These are phyloP conservation scores for Kodamaea arcana DNA, from an alignment of 1,139 yeast species.

Conservation along the genomic window DNA sequence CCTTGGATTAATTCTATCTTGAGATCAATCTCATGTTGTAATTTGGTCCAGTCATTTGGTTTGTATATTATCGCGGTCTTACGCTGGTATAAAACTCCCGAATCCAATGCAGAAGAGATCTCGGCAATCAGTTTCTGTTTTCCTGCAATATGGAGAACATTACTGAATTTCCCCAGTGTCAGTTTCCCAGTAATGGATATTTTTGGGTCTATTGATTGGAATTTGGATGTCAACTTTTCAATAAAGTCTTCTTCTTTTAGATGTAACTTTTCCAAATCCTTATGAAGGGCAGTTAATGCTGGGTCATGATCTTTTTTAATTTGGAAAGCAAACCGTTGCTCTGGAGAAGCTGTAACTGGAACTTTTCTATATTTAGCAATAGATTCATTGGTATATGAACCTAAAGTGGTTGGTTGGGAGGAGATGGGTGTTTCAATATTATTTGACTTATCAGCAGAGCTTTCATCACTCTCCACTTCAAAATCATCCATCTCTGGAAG, in stretches of 20 bases:
- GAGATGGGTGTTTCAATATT: background rate
- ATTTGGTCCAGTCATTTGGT: slow-evolving; percentile 29
- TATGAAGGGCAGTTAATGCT: slow-evolving; percentile 27
- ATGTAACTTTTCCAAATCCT: slow-evolving; percentile 26
- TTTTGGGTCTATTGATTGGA: slow-evolving; percentile 28
- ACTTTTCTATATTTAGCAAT: slow-evolving; percentile 18
- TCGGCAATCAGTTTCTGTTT: slow-evolving; percentile 25
- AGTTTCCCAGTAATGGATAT: slow-evolving; percentile 24
- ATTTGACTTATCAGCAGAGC: slow-evolving; percentile 7
- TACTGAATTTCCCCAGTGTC: slow-evolving; percentile 28
- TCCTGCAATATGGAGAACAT: slow-evolving; percentile 35
- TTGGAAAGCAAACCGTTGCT: slow-evolving; percentile 17
- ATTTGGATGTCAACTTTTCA: slow-evolving; percentile 14
- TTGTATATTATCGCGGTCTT: slow-evolving; percentile 29
- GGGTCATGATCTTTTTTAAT: slow-evolving; percentile 28
- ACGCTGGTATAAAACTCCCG: slow-evolving; percentile 25
- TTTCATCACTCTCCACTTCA: background rate
- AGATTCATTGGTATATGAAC: slow-evolving; percentile 17
- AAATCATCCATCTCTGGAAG: slow-evolving; percentile 7
- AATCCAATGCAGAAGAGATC: slow-evolving; percentile 10
- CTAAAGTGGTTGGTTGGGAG: slow-evolving; percentile 4
- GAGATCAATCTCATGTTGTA: slow-evolving; percentile 26
- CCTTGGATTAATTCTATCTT: slow-evolving; percentile 23
- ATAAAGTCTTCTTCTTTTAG: slow-evolving; percentile 21
- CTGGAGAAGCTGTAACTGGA: background rate